These are phyloP conservation scores for Penicillium diatomitis DNA, from an alignment of 495 filamentous ascomycete genomes.

Conservation along the genomic window DNA sequence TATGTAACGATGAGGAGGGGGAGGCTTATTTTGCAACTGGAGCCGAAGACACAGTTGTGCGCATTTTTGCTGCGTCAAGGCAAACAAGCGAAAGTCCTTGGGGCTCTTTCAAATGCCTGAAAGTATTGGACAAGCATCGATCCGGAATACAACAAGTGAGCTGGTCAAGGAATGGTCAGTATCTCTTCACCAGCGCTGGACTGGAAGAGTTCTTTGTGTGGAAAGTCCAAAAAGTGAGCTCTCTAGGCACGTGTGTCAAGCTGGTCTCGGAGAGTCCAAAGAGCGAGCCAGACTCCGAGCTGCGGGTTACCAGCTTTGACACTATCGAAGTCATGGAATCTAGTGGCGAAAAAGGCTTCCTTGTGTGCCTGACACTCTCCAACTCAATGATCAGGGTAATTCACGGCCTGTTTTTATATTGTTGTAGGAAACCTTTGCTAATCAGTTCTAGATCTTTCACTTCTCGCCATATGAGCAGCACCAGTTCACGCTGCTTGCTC, in stretches of 20 bases:
- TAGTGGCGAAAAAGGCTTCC: slow-evolving; percentile 19
- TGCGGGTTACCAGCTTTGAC: slow-evolving; percentile 72
- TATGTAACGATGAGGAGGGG: slow-evolving; percentile 6
- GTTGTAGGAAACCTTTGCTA: neutral
- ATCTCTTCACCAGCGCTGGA: slow-evolving; percentile 76
- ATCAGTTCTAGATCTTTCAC: slow-evolving; percentile 38
- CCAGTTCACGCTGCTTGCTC: slow-evolving; percentile 46
- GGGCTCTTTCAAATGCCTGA: slow-evolving; percentile 42
- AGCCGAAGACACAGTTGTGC: slow-evolving; percentile 80
- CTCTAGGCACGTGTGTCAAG: slow-evolving; percentile 30
- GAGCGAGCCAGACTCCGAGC: slow-evolving; percentile 52
- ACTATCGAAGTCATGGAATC: slow-evolving; percentile 32
- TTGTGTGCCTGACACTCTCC: slow-evolving; percentile 62
- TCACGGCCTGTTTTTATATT: neutral
- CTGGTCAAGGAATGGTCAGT: slow-evolving; percentile 56
- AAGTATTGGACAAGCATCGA: slow-evolving; percentile 63
- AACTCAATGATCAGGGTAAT: slow-evolving; percentile 62
- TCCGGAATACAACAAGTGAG: slow-evolving; percentile 75
- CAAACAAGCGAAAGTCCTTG: slow-evolving; percentile 13
- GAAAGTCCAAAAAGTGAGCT: slow-evolving; percentile 49
- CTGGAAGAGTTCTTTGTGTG: slow-evolving; percentile 86
- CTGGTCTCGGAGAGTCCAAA: slow-evolving; percentile 43
- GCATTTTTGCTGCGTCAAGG: slow-evolving; percentile 36
- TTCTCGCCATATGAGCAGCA: slow-evolving; percentile 37
- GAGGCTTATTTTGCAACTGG: slow-evolving; percentile 59